Conservation (phyloP, 306 rosid genomes). For the Cercis canadensis region DNA sequence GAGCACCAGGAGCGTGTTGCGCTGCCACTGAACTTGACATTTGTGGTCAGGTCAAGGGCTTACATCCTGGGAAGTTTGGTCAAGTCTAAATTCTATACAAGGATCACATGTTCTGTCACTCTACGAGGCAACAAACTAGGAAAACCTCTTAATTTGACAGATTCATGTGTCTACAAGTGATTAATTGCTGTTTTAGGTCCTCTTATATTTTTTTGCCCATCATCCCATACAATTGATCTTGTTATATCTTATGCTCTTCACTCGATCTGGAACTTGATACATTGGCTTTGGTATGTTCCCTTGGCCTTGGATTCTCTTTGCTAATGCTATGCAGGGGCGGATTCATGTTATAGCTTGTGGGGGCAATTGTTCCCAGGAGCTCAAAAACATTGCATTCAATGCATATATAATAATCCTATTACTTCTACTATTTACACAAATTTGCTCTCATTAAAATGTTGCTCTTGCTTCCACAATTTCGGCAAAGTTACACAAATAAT, state of each 20-base stretch:
- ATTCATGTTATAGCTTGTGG: too few species aligned
- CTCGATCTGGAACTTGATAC: too few species aligned
- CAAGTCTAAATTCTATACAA: slow-evolving; percentile 71
- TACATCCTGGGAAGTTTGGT: slow-evolving; percentile 77
- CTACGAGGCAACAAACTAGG: slow-evolving; percentile 69
- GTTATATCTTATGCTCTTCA: not conserved
- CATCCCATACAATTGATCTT: not conserved
- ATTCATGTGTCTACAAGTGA: slow-evolving; percentile 68
- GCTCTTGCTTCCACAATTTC: too few species aligned
- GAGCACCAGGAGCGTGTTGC: slow-evolving; percentile 44
- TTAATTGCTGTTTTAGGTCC: not conserved
- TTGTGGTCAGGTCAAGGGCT: slow-evolving; percentile 83
- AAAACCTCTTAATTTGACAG: slow-evolving; percentile 56
- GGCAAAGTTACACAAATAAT: too few species aligned
- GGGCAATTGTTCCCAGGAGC: too few species aligned
- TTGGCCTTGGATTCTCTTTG: too few species aligned
- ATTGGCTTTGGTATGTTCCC: too few species aligned
- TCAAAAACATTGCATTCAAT: too few species aligned
- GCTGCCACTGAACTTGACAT: slow-evolving; percentile 74
- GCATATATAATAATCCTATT: too few species aligned
- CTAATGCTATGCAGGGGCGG: too few species aligned
- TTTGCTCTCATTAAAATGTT: too few species aligned
- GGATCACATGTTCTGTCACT: slow-evolving; percentile 69
- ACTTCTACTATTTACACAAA: too few species aligned
- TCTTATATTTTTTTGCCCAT: not conserved